These are phyloP conservation scores for Pseudogymnoascus sp. DNA, from an alignment of 2,329 filamentous ascomycete genomes.

Conservation along the genomic window DNA sequence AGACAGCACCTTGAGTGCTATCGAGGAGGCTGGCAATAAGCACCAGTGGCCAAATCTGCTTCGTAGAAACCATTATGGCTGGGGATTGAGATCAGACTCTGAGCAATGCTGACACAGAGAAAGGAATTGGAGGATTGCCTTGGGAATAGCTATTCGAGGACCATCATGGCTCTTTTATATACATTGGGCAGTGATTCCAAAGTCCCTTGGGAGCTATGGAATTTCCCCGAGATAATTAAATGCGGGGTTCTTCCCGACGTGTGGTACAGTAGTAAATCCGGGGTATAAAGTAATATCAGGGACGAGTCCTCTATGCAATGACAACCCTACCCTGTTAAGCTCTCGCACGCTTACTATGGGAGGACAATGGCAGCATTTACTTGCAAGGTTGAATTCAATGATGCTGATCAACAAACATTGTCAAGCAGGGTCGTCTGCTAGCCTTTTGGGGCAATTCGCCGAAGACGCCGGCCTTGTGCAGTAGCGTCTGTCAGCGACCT, in stretches of 20 bases:
- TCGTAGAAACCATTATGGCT: not conserved
- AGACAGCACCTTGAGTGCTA: not conserved
- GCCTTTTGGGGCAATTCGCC: not conserved
- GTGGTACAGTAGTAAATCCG: not conserved
- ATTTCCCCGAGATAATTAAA: constrained; percentile 3
- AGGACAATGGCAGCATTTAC: not conserved
- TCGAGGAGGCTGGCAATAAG: not conserved
- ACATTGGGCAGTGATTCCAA: not conserved
- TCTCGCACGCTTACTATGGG: not conserved
- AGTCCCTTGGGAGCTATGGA: not conserved
- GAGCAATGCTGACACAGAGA: not conserved
- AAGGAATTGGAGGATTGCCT: not conserved
- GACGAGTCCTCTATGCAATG: not conserved
- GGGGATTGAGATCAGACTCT: not conserved
- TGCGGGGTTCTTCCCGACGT: not conserved
- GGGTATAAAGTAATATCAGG: not conserved
- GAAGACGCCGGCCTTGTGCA: not conserved
- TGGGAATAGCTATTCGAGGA: not conserved
- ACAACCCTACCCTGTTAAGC: not conserved
- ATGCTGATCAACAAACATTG: not conserved
- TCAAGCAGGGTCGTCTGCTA: not conserved
- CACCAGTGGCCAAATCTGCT: not conserved
- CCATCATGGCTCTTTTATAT: not conserved
- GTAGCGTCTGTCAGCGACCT: not conserved
- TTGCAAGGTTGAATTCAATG: not conserved